These are phyloP conservation scores for Osmanthus fragrans DNA, from an alignment of 257 asterid genomes.

Conservation along the genomic window DNA sequence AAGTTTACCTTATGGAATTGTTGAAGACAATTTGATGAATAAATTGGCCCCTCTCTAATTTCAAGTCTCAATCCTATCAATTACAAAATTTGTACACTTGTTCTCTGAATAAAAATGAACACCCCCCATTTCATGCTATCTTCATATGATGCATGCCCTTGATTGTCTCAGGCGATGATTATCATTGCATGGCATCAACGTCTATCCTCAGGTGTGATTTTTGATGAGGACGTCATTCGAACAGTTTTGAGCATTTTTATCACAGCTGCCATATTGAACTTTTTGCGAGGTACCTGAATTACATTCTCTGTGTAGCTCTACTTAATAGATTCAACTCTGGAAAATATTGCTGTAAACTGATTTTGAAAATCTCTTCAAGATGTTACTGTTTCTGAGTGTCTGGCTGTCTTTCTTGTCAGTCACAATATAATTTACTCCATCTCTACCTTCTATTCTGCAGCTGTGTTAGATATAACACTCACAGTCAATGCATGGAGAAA, in stretches of 20 bases:
- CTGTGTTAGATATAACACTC: constrained; percentile 80
- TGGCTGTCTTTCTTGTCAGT: constrained; percentile 14
- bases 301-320: constrained; percentile 7
- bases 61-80: neutral
- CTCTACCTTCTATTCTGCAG: constrained; percentile 52
- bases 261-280: constrained; percentile 87
- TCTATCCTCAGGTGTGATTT: constrained; percentile 51
- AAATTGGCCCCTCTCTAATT: neutral
- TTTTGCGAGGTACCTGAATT: constrained; percentile 65
- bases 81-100: neutral
- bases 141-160: neutral
- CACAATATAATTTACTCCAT: constrained; percentile 16
- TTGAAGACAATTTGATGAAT: neutral
- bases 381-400: neutral
- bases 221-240: constrained; percentile 66
- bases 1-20: neutral
- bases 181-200: constrained; percentile 91
- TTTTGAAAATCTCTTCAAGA: neutral
- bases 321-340: neutral
- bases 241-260: constrained; percentile 87
- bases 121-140: neutral
- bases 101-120: neutral
- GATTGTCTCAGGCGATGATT: constrained; percentile 76
- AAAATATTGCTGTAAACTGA: neutral
- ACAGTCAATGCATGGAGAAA: constrained; percentile 86